Evolutionary conservation across 257 asterid genomes (phyloP).

Genomic region (Nyctanthes arbortristis): DNA sequence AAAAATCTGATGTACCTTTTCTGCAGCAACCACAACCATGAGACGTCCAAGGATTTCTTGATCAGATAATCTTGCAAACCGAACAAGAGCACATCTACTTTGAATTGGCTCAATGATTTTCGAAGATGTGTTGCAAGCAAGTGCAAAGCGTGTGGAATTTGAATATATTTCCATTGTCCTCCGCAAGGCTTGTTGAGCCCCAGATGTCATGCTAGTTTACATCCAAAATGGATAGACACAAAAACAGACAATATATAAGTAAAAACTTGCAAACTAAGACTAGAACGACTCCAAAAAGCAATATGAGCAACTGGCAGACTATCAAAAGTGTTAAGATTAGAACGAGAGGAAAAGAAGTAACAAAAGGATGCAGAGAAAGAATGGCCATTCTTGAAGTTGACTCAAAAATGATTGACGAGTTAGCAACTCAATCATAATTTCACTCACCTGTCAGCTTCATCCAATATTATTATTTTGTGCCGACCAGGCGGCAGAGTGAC

Average conservation of each 20-base stretch:
- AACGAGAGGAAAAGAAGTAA: not conserved
- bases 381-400: not conserved
- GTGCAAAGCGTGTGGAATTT: slow-evolving; percentile 92
- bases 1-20: slow-evolving; percentile 52
- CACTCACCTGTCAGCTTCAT: slow-evolving; percentile 95
- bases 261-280: slow-evolving; percentile 13
- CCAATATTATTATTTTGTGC: slow-evolving; percentile 86
- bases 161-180: slow-evolving; percentile 99
- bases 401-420: not conserved
- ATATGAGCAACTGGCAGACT: not conserved
- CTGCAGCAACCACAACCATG: slow-evolving; percentile 89
- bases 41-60: slow-evolving; percentile 98
- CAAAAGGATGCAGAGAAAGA: not conserved
- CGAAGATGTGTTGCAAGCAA: slow-evolving; percentile 93
- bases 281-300: slow-evolving; percentile 10
- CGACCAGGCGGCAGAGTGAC: slow-evolving; percentile 90
- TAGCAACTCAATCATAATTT: slow-evolving; percentile 9
- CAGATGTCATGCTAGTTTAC: slow-evolving; percentile 85
- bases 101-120: slow-evolving; percentile 95
- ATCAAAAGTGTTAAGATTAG: not conserved
- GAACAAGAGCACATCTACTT: slow-evolving; percentile 96
- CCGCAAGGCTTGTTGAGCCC: slow-evolving; percentile 98
- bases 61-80: slow-evolving; percentile 86
- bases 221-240: slow-evolving; percentile 25
- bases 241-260: not conserved